Evolutionary conservation across 2,329 filamentous ascomycete genomes (phyloP).

Genomic region (Cercospora sojina): DNA sequence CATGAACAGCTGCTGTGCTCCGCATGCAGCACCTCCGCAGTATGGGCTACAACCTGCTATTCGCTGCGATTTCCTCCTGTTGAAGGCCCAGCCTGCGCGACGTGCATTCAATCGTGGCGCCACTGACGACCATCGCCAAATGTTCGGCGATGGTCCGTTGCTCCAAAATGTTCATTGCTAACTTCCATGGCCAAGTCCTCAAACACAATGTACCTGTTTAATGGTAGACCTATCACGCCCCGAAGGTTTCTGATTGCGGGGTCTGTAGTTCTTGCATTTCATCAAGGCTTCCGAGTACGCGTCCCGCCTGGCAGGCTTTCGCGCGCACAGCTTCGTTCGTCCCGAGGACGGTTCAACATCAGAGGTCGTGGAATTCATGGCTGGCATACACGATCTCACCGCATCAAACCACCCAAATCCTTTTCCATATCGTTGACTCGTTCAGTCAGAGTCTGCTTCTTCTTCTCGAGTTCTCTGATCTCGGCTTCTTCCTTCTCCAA

Average conservation of each 20-base stretch:
- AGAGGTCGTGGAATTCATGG: not conserved
- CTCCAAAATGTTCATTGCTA: not conserved
- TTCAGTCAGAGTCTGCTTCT: conserved; percentile 62
- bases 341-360: not conserved
- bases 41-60: not conserved
- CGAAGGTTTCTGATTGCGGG: not conserved
- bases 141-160: not conserved
- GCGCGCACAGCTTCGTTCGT: not conserved
- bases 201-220: not conserved
- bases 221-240: not conserved
- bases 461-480: conserved; percentile 61
- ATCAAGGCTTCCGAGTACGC: not conserved
- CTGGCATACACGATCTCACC: conserved; percentile 36
- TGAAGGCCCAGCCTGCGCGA: not conserved
- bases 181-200: not conserved
- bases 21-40: not conserved
- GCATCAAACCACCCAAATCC: conserved; percentile 62
- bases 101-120: not conserved
- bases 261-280: not conserved
- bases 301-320: not conserved
- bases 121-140: not conserved
- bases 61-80: not conserved
- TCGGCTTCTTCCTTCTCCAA: conserved; percentile 68
- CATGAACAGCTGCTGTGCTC: conserved; percentile 18
- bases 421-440: conserved; percentile 67